Evolutionary conservation across 768 basidiomycete genomes (phyloP).

Genomic region (Suillus americanus): DNA sequence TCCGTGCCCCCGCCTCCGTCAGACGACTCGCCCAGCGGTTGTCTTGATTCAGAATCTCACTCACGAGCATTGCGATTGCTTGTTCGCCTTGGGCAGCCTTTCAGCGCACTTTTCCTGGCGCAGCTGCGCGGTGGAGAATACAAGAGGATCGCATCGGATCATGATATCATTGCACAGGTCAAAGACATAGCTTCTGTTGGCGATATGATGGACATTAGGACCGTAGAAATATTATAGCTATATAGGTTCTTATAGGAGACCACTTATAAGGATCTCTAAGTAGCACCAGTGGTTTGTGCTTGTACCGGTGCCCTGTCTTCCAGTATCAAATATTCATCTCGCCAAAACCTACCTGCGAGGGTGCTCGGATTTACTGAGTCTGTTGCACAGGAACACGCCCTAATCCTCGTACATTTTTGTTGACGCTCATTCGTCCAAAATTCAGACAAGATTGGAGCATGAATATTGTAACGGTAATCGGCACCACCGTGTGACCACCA

Average conservation of each 20-base stretch:
- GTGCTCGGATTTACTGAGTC: too few relatives aligned
- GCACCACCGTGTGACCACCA: background rate
- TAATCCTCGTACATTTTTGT: background rate
- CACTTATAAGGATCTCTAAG: background rate
- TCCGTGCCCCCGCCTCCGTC: background rate
- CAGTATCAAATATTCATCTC: too few relatives aligned
- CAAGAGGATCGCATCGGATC: background rate
- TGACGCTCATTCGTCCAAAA: background rate
- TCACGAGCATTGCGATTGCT: background rate
- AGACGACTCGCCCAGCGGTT: background rate
- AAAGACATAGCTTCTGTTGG: background rate
- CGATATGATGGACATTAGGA: background rate
- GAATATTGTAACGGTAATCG: background rate
- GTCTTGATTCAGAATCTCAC: background rate
- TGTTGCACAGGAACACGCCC: too few relatives aligned
- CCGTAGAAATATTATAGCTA: background rate
- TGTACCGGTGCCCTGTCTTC: background rate
- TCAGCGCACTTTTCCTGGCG: background rate
- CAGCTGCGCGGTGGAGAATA: background rate
- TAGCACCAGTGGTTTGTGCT: background rate
- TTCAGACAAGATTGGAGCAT: too few relatives aligned
- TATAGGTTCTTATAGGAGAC: background rate
- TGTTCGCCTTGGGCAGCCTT: background rate
- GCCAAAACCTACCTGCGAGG: too few relatives aligned
- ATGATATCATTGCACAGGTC: background rate